phyloP scores from a whole-genome alignment of 75 land plant genomes.

The Gnetum montanum region DNA sequence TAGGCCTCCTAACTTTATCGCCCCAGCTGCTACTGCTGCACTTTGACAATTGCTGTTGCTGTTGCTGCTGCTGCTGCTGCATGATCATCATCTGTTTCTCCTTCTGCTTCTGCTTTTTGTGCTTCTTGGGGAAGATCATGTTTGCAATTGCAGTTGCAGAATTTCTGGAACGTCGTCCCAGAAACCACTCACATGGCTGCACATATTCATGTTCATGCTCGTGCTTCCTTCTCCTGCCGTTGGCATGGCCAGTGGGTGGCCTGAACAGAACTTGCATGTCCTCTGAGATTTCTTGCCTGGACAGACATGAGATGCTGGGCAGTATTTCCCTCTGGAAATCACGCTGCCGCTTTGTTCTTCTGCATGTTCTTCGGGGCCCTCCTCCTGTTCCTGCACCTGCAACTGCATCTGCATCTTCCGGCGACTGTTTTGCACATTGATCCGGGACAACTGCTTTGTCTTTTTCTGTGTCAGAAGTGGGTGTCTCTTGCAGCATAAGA shows the following conservation, averaged over 20 bases:
- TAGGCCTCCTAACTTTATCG: conserved; percentile 38
- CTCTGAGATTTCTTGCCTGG: conserved; percentile 63
- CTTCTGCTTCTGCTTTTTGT: background rate
- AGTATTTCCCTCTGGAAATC: conserved; percentile 71
- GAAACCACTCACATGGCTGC: background rate
- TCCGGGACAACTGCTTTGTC: conserved; percentile 9
- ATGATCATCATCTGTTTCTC: conserved; percentile 3
- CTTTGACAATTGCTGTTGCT: conserved; percentile 18
- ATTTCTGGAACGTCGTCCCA: background rate
- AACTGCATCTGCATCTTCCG: conserved; percentile 3
- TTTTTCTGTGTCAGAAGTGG: conserved; percentile 15
- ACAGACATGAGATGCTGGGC: conserved; percentile 48
- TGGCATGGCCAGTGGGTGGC: no score
- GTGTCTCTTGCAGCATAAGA: conserved; percentile 23
- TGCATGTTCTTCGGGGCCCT: no score
- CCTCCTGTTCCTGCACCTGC: conserved; percentile 25
- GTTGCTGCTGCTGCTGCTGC: conserved; percentile 4
- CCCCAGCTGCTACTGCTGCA: conserved; percentile 41
- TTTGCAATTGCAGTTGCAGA: background rate
- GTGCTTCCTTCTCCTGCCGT: conserved; percentile 30
- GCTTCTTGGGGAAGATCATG: no score
- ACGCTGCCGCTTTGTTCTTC: conserved; percentile 35
- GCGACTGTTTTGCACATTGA: conserved; percentile 5
- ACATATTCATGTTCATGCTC: conserved; percentile 19
- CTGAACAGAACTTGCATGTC: conserved; percentile 57